Evolutionary conservation across 2,329 filamentous ascomycete genomes (phyloP).

Genomic region (Colletotrichum siamense): DNA sequence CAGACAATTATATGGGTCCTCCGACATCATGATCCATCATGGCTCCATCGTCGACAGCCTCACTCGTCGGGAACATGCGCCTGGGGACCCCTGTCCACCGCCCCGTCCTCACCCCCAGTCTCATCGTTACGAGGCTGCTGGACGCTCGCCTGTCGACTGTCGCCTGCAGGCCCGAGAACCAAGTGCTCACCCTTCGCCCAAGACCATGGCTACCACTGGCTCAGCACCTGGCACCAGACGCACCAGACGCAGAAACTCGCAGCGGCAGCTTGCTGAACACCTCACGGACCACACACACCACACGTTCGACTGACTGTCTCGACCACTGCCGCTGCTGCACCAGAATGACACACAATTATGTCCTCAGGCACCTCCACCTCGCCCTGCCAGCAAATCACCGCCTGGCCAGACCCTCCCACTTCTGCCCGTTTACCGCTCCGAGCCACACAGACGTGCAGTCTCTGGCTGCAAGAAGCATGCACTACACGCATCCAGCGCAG

Average conservation of each 20-base stretch:
- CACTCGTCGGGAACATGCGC: constrained; percentile 31
- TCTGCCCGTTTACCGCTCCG: constrained; percentile 17
- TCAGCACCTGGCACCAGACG: neutral
- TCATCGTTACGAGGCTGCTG: constrained; percentile 37
- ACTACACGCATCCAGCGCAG: constrained; percentile 16
- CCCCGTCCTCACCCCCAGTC: neutral
- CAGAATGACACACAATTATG: neutral
- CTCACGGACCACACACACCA: neutral
- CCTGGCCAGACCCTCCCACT: constrained; percentile 5
- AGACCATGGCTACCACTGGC: neutral
- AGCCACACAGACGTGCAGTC: constrained; percentile 17
- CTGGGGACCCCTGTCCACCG: constrained; percentile 28
- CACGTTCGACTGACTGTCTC: neutral
- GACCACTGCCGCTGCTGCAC: neutral
- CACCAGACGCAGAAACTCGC: neutral
- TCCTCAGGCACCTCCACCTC: constrained; percentile 22
- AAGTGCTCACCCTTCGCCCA: neutral
- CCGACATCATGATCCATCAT: constrained; percentile 20
- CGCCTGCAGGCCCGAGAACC: constrained; percentile 6
- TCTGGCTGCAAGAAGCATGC: constrained; percentile 4
- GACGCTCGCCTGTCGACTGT: neutral
- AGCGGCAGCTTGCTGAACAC: neutral
- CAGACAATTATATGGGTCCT: constrained; percentile 13
- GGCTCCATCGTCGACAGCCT: constrained; percentile 32
- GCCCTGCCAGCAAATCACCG: constrained; percentile 14